Evolutionary conservation across 495 filamentous ascomycete species (phyloP).

Genomic region (Lasiosphaeriaceae sp.): DNA sequence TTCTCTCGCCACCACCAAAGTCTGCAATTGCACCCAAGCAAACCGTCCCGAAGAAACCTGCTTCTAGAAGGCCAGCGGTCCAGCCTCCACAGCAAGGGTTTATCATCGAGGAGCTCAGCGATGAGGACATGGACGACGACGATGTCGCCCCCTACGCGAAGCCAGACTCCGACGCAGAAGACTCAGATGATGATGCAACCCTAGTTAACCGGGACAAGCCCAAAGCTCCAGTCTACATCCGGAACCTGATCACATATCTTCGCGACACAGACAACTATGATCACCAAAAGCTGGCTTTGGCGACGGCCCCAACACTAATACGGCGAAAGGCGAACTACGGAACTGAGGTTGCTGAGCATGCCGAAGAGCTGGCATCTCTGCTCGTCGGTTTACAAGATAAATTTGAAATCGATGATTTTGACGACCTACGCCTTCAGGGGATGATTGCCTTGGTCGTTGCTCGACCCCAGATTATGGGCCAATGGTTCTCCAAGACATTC

Average conservation of each 20-base stretch:
- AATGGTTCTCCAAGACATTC: conserved; percentile 78
- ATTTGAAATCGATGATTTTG: conserved; percentile 69
- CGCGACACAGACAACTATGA: conserved; percentile 81
- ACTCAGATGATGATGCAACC: conserved; percentile 89
- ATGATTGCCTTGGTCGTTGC: conserved; percentile 81
- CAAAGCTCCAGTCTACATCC: conserved; percentile 84
- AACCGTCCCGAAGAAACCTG: neutral
- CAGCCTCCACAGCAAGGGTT: conserved; percentile 30
- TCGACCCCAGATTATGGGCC: conserved; percentile 71
- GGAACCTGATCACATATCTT: conserved; percentile 75
- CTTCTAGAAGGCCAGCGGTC: conserved; percentile 15
- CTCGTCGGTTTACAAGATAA: conserved; percentile 79
- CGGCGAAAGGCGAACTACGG: conserved; percentile 85
- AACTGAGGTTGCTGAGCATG: conserved; percentile 79
- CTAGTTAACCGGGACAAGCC: conserved; percentile 77
- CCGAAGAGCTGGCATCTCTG: conserved; percentile 70
- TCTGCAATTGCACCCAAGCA: neutral
- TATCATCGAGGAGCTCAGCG: conserved; percentile 67
- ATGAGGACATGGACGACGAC: conserved; percentile 55
- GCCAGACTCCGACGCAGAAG: conserved; percentile 87
- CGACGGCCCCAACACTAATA: conserved; percentile 72
- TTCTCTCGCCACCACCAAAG: conserved; percentile 24
- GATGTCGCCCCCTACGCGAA: conserved; percentile 81
- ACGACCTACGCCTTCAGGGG: conserved; percentile 71
- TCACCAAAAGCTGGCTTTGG: conserved; percentile 72